Base-by-base conservation (phyloP, 140 eudicot species). In the Erigeron philadelphicus region DNA sequence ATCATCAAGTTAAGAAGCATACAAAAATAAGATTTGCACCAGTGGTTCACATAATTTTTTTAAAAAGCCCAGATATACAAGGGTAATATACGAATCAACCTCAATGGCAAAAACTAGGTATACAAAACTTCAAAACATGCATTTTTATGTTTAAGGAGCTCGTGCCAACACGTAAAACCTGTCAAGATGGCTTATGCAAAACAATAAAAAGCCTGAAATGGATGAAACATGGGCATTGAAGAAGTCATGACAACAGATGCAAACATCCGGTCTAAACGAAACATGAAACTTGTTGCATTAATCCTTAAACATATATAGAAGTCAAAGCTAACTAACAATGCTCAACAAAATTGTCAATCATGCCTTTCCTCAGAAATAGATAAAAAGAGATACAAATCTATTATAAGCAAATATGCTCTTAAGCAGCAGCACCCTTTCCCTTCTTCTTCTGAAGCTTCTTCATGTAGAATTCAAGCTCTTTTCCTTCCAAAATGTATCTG, bases 361-460 rank as follows among this genome's bases (percentile, higher is more conserved):
- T 49, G 23, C 38, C 21, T 48, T 59, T 48, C 57, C 71, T 60
- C 56, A 52, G 43, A 70, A 63, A 54, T 21, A 70, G 56, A 55
- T 11, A 45, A 8, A 45, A 35, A 64, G 47, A 67, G 16, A 60
- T 61, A 21, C 70, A 72, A 48, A 58, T 57, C 62, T 58, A 70
- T 65, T 21, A 31, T 31, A 31, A 43, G 35, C 63, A 56, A 67
- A 75, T 11, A 50, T 0, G 35, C 17, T 16, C 17, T 64, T 77
- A 77, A 71, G 83, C 79, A 35, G 83, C 73, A 58, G 83, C 83
- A 11, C 79, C 79, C 75, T 79, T 73, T 19, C 83, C 83, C 19
- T 79, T 80, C 81, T 80, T 80, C 81, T 77, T 80, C 42, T 80
- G 84, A 2, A 80, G 73, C 78, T 80, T 80, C 81, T 80, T 80